phyloP scores from a whole-genome alignment of 495 filamentous ascomycete genomes.

The Hyaloscypha bicolor region DNA sequence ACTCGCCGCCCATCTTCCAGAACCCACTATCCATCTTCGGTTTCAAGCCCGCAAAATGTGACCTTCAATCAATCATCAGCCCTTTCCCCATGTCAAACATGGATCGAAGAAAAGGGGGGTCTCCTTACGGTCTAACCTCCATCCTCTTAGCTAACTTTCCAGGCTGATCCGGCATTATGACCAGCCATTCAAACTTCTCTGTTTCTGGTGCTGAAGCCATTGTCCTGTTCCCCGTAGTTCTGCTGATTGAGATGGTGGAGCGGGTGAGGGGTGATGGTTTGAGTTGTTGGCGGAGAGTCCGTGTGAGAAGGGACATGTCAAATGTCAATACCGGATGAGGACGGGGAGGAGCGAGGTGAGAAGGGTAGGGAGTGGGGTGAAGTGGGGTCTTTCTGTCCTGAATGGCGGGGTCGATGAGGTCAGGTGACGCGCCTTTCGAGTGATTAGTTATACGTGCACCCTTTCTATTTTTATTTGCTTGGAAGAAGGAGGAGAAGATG shows the following conservation, averaged over 20 bases:
- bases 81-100: too few relatives aligned
- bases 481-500: background rate
- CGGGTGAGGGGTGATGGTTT: background rate
- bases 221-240: constrained; percentile 19
- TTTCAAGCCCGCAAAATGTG: constrained; percentile 58
- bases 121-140: constrained; percentile 68
- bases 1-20: constrained; percentile 59
- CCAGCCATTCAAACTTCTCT: constrained; percentile 77
- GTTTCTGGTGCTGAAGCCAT: constrained; percentile 44
- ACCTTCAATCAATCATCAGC: constrained; percentile 37
- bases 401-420: background rate
- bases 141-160: constrained; percentile 68
- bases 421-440: background rate
- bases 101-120: background rate
- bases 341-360: background rate
- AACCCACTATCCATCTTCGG: constrained; percentile 46
- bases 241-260: background rate
- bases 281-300: background rate
- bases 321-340: background rate
- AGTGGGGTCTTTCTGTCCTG: background rate
- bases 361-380: background rate
- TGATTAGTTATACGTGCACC: background rate
- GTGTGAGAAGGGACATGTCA: background rate
- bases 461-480: background rate
- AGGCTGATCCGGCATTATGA: constrained; percentile 78